Conservation (phyloP, 2,329 filamentous ascomycete species). For the Thyridium curvatum region DNA sequence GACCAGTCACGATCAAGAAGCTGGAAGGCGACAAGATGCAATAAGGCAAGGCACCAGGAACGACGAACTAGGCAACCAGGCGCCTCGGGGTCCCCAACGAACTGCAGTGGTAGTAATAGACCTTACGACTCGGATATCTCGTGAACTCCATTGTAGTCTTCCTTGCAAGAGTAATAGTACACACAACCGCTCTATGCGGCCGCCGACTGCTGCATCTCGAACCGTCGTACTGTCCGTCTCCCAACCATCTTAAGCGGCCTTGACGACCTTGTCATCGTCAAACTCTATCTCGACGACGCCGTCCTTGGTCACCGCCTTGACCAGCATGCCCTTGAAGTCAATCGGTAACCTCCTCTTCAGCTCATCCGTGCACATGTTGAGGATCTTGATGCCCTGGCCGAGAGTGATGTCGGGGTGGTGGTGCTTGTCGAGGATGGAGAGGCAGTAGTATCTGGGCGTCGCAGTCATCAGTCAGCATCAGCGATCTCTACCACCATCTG, state of each 20-base stretch:
- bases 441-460: conserved; percentile 82
- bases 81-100: too few relatives aligned
- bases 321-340: conserved; percentile 94
- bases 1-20: too few relatives aligned
- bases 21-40: too few relatives aligned
- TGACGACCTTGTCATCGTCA: conserved; percentile 71
- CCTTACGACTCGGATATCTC: too few relatives aligned
- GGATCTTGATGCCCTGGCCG: conserved; percentile 83
- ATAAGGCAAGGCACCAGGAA: too few relatives aligned
- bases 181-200: conserved; percentile 7
- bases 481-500: neutral
- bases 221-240: neutral
- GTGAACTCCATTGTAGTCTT: too few relatives aligned
- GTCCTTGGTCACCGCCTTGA: conserved; percentile 94
- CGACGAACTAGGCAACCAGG: too few relatives aligned
- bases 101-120: too few relatives aligned
- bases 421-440: conserved; percentile 97
- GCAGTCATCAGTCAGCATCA: conserved; percentile 14
- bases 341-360: conserved; percentile 94
- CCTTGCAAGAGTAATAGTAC: conserved; percentile 10
- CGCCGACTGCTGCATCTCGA: conserved; percentile 1
- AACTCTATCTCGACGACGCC: conserved; percentile 82
- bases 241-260: conserved; percentile 42
- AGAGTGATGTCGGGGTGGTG: conserved; percentile 91
- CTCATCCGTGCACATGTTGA: conserved; percentile 94